These are phyloP conservation scores for Ustilago hordei DNA, from an alignment of 1,284 basidiomycete species.

Conservation along the genomic window DNA sequence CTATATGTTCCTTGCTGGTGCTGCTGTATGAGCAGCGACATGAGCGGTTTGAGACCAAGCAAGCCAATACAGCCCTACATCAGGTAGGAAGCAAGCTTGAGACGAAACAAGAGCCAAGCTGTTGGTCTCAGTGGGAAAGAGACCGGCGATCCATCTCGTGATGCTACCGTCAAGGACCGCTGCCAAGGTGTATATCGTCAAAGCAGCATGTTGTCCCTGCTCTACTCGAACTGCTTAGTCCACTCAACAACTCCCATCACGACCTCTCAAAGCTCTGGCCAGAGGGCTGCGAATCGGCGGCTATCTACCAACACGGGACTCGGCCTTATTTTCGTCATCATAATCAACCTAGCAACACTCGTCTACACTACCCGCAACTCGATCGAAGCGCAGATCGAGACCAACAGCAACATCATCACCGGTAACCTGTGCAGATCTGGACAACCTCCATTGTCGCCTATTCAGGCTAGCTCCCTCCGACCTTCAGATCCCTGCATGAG, in stretches of 20 bases:
- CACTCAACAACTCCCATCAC: too few species aligned
- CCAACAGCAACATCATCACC: not conserved
- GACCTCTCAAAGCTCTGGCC: too few species aligned
- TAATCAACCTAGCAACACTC: too few species aligned
- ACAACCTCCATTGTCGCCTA: not conserved
- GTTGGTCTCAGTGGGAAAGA: not conserved
- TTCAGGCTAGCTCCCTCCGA: not conserved
- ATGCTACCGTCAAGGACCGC: not conserved
- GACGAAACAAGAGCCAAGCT: not conserved
- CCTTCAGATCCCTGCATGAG: not conserved
- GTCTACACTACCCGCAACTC: not conserved
- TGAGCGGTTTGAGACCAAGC: too few species aligned
- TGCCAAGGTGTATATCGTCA: too few species aligned
- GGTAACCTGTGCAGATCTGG: not conserved
- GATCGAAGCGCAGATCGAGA: not conserved
- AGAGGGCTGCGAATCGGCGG: not conserved
- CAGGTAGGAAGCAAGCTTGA: not conserved
- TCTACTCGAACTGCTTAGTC: not conserved
- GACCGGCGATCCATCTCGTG: slow-evolving; percentile 4
- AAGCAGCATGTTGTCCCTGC: too few species aligned
- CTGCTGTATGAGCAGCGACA: too few species aligned
- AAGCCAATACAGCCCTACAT: not conserved
- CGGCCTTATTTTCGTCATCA: not conserved
- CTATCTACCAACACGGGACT: not conserved
- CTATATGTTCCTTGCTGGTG: too few species aligned